Evolutionary conservation across 2,329 filamentous ascomycete species (phyloP), one percentile per base, ranked within the genome.

Genomic region (Colletotrichum truncatum): DNA sequence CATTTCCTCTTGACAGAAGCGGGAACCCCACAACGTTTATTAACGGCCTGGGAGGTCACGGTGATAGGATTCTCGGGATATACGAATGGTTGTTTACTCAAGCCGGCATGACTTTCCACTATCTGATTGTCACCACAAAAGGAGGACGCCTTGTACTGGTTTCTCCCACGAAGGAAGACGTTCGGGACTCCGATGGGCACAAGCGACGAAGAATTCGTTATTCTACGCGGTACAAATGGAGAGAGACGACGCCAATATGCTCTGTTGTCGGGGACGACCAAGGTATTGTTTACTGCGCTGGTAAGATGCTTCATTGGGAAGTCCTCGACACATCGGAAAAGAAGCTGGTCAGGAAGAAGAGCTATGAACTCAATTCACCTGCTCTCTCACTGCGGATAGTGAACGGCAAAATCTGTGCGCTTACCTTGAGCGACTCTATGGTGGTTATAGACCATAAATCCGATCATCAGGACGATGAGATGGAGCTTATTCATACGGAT

Each of bases 11-110:
- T 2, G 80, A 84, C 59, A 82, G 77, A 39, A 75, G 78, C 3
- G 78, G 76, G 14, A 75, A 78, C 4, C 72, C 76, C 0, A 74
- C 81, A 0, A 77, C 83, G 1, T 86, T 84, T 61, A 84, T 90
- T 28, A 82, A 81, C 14, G 84, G 85, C 4, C 78, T 93, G 14
- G 86, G 86, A 1, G 82, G 85, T 45, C 68, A 76, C 1, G 85
- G 85, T 1, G 89, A 91, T 67, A 82, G 82, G 38, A 85, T 94
- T 2, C 81, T 87, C 43, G 82, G 86, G 1, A 74, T 94, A 7
- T 75, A 84, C 1, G 88, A 92, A 66, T 94, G 91, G 91, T 74
- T 81, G 5, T 88, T 86, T 67, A 77, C 80, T 30, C 85, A 86
- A 59, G 82, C 86, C 36, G 81, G 80, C n/a, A 86, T 84, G 59